Evolutionary conservation across 2,329 filamentous ascomycete genomes (phyloP).

Genomic region (Karstenula rhodostoma): DNA sequence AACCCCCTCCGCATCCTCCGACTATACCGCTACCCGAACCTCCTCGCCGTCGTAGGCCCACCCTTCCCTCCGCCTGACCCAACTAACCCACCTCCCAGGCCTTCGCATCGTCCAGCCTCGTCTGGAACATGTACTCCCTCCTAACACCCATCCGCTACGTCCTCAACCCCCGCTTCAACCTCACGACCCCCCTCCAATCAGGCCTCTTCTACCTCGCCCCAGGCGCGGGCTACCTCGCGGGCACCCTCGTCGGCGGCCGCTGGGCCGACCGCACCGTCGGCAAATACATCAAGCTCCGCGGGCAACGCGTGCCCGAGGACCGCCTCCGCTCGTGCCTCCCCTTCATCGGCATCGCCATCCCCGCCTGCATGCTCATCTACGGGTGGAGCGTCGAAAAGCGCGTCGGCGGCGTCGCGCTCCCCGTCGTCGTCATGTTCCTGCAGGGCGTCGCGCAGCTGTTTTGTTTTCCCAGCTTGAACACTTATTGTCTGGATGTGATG

Average conservation of each 20-base stretch:
- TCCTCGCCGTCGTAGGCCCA: constrained; percentile 56
- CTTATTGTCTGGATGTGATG: constrained; percentile 86
- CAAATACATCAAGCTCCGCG: constrained; percentile 68
- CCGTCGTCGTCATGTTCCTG: constrained; percentile 76
- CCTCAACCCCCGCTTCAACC: constrained; percentile 75
- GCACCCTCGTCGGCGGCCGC: constrained; percentile 75
- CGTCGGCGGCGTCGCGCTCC: constrained; percentile 65
- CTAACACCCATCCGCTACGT: constrained; percentile 76
- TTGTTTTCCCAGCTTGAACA: constrained; percentile 78
- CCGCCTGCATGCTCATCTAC: constrained; percentile 72
- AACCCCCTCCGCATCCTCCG: constrained; percentile 71
- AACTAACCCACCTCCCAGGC: constrained; percentile 41
- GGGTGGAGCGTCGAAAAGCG: constrained; percentile 69
- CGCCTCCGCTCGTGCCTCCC: constrained; percentile 64
- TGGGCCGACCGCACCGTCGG: constrained; percentile 74
- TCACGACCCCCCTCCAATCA: constrained; percentile 70
- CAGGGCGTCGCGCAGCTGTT: constrained; percentile 79
- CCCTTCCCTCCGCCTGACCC: neutral
- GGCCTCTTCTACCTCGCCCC: constrained; percentile 79
- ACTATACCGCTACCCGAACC: constrained; percentile 73
- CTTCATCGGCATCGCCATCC: constrained; percentile 66
- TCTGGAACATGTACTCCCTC: constrained; percentile 80
- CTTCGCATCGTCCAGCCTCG: constrained; percentile 67
- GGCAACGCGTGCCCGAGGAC: constrained; percentile 72
- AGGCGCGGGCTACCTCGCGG: constrained; percentile 72